These are phyloP conservation scores for Physcomitrium patens DNA, from an alignment of 225 moss, liverwort and hornwort genomes.

Conservation along the genomic window DNA sequence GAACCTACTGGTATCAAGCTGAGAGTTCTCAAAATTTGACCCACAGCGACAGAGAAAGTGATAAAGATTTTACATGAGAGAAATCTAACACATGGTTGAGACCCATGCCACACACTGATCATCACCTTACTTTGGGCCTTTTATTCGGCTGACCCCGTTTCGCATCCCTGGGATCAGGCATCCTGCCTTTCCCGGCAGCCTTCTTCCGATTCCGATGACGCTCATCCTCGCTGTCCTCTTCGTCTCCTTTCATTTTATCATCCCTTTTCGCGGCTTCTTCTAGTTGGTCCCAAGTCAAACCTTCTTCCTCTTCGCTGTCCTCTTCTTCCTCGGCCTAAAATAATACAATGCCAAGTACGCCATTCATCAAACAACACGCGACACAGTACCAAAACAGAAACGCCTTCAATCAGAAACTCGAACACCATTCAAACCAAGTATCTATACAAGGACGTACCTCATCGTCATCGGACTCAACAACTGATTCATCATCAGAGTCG, in stretches of 20 bases:
- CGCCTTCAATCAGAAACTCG: not conserved
- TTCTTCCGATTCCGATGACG: slow-evolving; percentile 78
- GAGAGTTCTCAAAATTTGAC: not conserved
- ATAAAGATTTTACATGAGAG: not conserved
- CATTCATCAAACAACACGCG: not conserved
- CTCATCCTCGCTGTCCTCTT: slow-evolving; percentile 98
- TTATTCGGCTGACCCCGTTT: slow-evolving; percentile 67
- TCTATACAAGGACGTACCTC: slow-evolving; percentile 35
- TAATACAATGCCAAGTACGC: not conserved
- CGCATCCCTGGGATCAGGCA: slow-evolving; percentile 69
- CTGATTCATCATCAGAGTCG: slow-evolving; percentile 89
- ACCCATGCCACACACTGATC: not conserved
- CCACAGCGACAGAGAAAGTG: not conserved
- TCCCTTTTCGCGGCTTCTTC: slow-evolving; percentile 93
- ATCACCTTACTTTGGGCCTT: slow-evolving; percentile 83
- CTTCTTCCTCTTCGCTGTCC: slow-evolving; percentile 95
- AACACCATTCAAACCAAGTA: not conserved
- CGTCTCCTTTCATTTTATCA: slow-evolving; percentile 91
- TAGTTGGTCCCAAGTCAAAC: slow-evolving; percentile 95
- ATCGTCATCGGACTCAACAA: slow-evolving; percentile 97
- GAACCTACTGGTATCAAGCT: slow-evolving; percentile 1
- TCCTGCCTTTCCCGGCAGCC: slow-evolving; percentile 74
- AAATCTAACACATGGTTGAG: not conserved
- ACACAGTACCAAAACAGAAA: not conserved
- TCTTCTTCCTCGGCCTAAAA: slow-evolving; percentile 76